These are phyloP conservation scores for Marchantia polymorpha DNA, from an alignment of 225 moss, liverwort and hornwort species.

Conservation along the genomic window DNA sequence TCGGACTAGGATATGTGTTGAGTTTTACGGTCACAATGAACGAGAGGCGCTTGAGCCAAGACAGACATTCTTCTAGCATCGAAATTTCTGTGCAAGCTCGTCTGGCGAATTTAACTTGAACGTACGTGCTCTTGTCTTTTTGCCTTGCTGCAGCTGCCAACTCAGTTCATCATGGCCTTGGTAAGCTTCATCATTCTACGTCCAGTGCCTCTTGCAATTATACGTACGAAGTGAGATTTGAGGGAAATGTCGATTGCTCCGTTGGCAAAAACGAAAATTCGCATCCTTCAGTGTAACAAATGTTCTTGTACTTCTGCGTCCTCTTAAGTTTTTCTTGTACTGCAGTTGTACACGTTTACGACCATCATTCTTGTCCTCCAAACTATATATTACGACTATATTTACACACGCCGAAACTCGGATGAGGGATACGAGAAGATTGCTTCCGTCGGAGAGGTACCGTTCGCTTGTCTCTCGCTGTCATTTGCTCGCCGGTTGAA, in stretches of 20 bases:
- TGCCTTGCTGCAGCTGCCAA: conserved; percentile 58
- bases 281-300: background rate
- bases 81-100: background rate
- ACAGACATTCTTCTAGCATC: no score
- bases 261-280: background rate
- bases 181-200: conserved; percentile 20
- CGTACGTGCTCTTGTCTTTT: background rate
- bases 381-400: conserved; percentile 63
- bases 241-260: background rate
- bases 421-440: conserved; percentile 24
- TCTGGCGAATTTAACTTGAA: background rate
- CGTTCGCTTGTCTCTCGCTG: no score
- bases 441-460: background rate
- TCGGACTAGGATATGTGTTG: no score
- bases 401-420: conserved; percentile 26
- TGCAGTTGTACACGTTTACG: conserved; percentile 81
- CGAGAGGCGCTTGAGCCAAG: no score
- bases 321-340: background rate
- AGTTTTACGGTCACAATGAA: no score
- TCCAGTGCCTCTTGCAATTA: no score
- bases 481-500: no score
- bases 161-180: conserved; percentile 92
- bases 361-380: conserved; percentile 69
- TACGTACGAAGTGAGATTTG: background rate
- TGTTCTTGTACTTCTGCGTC: background rate